Evolutionary conservation across 2,329 filamentous ascomycete species (phyloP).

Genomic region (Xylaria multiplex): DNA sequence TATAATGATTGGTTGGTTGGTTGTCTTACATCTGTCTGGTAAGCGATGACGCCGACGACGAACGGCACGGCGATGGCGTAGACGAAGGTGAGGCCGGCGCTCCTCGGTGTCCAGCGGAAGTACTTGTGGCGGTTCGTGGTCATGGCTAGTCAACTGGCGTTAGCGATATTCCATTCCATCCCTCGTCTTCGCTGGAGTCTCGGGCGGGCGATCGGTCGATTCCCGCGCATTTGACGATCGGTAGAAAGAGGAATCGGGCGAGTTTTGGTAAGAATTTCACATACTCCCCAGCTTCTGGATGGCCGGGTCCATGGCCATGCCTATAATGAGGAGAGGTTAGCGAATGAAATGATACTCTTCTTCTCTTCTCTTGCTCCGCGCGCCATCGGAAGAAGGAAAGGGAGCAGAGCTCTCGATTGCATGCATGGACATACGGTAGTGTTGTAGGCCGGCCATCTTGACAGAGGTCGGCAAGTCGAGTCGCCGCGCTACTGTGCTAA

Average conservation of each 20-base stretch:
- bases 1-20: background rate
- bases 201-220: background rate
- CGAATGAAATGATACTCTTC: slow-evolving; percentile 16
- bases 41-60: slow-evolving; percentile 76
- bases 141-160: slow-evolving; percentile 70
- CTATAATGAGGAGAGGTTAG: slow-evolving; percentile 50
- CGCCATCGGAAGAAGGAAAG: slow-evolving; percentile 9
- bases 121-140: slow-evolving; percentile 86
- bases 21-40: slow-evolving; percentile 83
- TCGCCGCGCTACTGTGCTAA: slow-evolving; percentile 39
- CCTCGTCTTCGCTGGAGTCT: slow-evolving; percentile 1
- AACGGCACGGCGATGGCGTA: slow-evolving; percentile 79
- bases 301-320: slow-evolving; percentile 59
- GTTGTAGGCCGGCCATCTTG: slow-evolving; percentile 58
- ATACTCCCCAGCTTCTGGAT: slow-evolving; percentile 59
- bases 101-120: slow-evolving; percentile 92
- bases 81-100: slow-evolving; percentile 80
- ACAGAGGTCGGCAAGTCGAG: slow-evolving; percentile 36
- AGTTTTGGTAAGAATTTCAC: slow-evolving; percentile 39
- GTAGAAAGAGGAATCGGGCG: background rate
- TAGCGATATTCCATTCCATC: background rate
- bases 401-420: background rate
- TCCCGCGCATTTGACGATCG: background rate
- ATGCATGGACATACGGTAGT: slow-evolving; percentile 52
- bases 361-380: slow-evolving; percentile 1